A percentile compares a stretch with the other conserved stretches of the same genome.
Conservation (phyloP, 1,284 basidiomycete species). For the Puccinia brachypodii region DNA sequence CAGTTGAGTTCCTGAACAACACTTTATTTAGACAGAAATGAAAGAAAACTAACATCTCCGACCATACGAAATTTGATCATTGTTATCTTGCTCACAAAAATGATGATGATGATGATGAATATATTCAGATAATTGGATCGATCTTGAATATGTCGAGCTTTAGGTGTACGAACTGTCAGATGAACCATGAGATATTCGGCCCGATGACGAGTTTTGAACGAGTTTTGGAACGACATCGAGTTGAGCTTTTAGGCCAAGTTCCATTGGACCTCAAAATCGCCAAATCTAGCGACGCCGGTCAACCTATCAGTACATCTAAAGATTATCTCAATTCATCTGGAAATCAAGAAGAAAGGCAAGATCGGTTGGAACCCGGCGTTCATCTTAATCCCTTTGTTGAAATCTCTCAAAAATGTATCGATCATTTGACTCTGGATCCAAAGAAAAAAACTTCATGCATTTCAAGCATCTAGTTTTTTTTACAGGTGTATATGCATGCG, state of each 20-base stretch:
- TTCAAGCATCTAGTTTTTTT: too few species aligned
- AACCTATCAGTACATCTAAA: constrained; percentile 56
- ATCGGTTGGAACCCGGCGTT: neutral
- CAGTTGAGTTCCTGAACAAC: constrained; percentile 62
- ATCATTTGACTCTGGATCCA: neutral
- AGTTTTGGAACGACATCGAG: constrained; percentile 66
- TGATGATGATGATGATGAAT: constrained; percentile 11
- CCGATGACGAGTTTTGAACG: constrained; percentile 67
- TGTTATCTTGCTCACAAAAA: neutral
- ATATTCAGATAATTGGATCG: constrained; percentile 74
- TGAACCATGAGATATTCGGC: constrained; percentile 77
- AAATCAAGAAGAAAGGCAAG: neutral
- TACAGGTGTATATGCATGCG: too few species aligned
- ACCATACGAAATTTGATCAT: neutral
- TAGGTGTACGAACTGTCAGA: constrained; percentile 73
- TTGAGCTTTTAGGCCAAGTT: constrained; percentile 76
- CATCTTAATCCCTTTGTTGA: constrained; percentile 1
- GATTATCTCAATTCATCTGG: neutral
- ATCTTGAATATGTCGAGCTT: constrained; percentile 90
- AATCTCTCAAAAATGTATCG: constrained; percentile 19
- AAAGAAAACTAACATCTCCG: neutral
- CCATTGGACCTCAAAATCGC: constrained; percentile 79
- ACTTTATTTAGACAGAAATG: neutral
- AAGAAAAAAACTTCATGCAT: too few species aligned
- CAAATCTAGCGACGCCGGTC: constrained; percentile 71